Conservation (phyloP, 148 eudicot species). For the Chenopodium suecicum region DNA sequence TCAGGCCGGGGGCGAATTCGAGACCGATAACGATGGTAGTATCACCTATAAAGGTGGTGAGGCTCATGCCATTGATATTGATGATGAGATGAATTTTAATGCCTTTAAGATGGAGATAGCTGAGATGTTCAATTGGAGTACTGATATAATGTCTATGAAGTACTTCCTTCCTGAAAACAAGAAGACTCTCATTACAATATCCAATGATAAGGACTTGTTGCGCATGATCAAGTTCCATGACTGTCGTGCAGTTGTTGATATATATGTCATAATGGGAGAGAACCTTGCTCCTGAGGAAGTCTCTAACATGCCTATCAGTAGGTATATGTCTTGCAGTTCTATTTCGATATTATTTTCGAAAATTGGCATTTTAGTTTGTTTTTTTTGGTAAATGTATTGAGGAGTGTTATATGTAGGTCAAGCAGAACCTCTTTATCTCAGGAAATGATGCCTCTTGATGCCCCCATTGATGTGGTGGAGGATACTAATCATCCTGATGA, state of each 20-base stretch:
- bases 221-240: constrained; percentile 81
- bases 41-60: constrained; percentile 83
- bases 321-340: constrained; percentile 55
- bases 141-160: constrained; percentile 49
- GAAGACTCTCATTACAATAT: constrained; percentile 77
- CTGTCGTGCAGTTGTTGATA: constrained; percentile 50
- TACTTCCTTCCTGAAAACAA: constrained; percentile 84
- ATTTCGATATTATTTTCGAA: constrained; percentile 6
- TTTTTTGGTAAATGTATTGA: constrained; percentile 22
- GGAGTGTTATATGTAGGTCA: constrained; percentile 55
- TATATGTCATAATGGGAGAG: constrained; percentile 71
- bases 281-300: constrained; percentile 54
- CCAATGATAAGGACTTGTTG: constrained; percentile 86
- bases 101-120: constrained; percentile 70
- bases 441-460: constrained; percentile 53
- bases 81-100: constrained; percentile 53
- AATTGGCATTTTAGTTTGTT: not conserved
- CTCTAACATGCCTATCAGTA: constrained; percentile 74
- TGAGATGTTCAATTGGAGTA: constrained; percentile 72
- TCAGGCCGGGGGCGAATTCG: constrained; percentile 78
- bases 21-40: constrained; percentile 49
- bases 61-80: constrained; percentile 94
- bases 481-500: constrained; percentile 47
- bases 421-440: constrained; percentile 83
- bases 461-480: constrained; percentile 54